phyloP scores from a whole-genome alignment of 2,329 filamentous ascomycete genomes.

The Lasiodiplodia theobromae region DNA sequence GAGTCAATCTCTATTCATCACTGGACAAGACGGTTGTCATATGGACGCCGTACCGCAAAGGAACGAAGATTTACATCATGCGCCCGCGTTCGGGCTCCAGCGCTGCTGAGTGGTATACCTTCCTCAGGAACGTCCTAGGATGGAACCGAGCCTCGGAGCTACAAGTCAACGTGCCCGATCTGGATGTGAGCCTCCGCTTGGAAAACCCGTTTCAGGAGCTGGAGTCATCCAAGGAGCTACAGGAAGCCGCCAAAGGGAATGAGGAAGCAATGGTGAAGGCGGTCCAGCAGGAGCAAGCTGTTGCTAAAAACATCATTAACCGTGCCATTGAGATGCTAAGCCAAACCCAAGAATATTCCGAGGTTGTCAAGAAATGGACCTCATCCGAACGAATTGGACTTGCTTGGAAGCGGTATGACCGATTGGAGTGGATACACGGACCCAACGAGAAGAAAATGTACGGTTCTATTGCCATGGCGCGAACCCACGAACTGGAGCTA shows the following conservation, averaged over 20 bases:
- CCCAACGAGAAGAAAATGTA: constrained; percentile 73
- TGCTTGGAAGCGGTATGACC: constrained; percentile 73
- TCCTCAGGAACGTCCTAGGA: constrained; percentile 66
- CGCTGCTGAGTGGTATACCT: constrained; percentile 73
- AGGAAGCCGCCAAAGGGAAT: constrained; percentile 52
- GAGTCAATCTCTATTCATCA: constrained; percentile 69
- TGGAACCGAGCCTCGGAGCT: constrained; percentile 64
- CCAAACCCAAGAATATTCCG: constrained; percentile 64
- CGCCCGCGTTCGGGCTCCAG: constrained; percentile 66
- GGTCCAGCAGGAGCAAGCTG: constrained; percentile 60
- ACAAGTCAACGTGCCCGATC: constrained; percentile 68
- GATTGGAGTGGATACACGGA: constrained; percentile 72
- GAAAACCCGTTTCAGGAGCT: constrained; percentile 66
- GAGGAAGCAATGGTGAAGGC: constrained; percentile 54
- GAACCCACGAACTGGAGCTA: constrained; percentile 70
- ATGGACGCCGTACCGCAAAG: constrained; percentile 62
- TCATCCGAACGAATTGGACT: constrained; percentile 67
- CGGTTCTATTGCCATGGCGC: constrained; percentile 71
- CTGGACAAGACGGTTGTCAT: constrained; percentile 72
- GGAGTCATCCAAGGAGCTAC: constrained; percentile 52
- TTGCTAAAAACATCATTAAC: constrained; percentile 63
- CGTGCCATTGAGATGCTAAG: constrained; percentile 66
- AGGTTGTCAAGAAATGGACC: constrained; percentile 66
- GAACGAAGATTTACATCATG: constrained; percentile 68
- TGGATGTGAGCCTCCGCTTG: constrained; percentile 65